Evolutionary conservation across 2,329 filamentous ascomycete genomes (phyloP), one percentile per base, ranked within the genome.

Genomic region (Talaromyces pinophilus): DNA sequence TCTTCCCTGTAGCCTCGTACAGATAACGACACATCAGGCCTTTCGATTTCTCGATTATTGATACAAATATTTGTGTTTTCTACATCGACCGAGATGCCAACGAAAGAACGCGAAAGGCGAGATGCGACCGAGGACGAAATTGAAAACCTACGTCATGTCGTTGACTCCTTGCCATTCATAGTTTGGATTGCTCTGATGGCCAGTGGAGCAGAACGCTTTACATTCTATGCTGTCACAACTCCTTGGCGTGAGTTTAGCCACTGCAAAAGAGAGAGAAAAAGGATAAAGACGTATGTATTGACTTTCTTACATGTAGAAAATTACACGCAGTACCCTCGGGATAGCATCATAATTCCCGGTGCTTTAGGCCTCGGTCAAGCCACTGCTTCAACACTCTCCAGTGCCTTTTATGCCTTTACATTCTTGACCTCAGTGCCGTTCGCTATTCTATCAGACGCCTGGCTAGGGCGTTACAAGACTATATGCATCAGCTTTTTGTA

Each of bases 321-420:
- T n/a, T 63, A 63, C 48, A 63, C 40, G 48, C 61, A 63, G 40
- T 38, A 63, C 42, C n/a, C 10, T 8, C 61, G 19, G 33, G 25
- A 61, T n/a, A 61, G 60, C 19, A 55, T 52, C 4, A 80, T 80
- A 10, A 17, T 62, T 0, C 80, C 85, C 2, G 84, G 83, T 72
- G 86, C 85, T 52, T 76, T 88, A 11, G 84, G 83, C 2, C 75
- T 86, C 70, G 85, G 85, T 6, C 82, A 87, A 70, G 81, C 83
- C 63, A 82, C 82, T 25, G 85, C 85, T 4, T 86, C 85, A 2
- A 83, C 81, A 25, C 78, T 88, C 10, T 83, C 83, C 67, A 81
- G 84, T 55, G 85, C 84, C 68, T 87, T 88, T 71, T 83, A 84
- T 70, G 84, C 85, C 71, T 83, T 83, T 69, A 77, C 78, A 17